Evolutionary conservation across 345 rosid species (phyloP).

Genomic region (Citrus sp.): DNA sequence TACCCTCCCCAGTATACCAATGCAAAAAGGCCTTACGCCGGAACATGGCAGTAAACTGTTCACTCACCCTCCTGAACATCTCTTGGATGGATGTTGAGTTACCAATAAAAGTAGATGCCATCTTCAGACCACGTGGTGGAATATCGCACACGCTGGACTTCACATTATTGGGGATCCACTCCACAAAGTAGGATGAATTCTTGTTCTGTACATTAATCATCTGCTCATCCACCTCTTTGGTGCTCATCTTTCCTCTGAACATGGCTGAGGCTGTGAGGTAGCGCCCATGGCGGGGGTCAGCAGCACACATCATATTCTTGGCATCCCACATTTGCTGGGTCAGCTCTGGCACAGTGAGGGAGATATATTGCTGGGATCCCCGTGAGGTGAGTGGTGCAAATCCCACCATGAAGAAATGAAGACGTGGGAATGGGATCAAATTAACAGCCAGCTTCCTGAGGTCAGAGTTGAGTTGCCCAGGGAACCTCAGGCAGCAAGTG

Average conservation of each 20-base stretch:
- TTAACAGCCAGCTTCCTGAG: conserved; percentile 92
- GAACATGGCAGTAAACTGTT: conserved; percentile 97
- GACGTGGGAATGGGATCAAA: conserved; percentile 95
- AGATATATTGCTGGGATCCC: conserved; percentile 58
- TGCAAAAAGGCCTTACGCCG: conserved; percentile 95
- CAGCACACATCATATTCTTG: conserved; percentile 99
- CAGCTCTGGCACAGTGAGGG: conserved; percentile 61
- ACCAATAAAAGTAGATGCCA: conserved; percentile 63
- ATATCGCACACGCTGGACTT: conserved; percentile 61
- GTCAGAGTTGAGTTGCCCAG: conserved; percentile 96
- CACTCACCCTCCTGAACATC: conserved; percentile 99
- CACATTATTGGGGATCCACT: conserved; percentile 86
- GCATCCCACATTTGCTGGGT: conserved; percentile 94
- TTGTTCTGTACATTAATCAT: conserved; percentile 95
- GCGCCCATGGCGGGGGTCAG: conserved; percentile 96
- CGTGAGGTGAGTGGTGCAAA: conserved; percentile 79
- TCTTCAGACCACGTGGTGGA: conserved; percentile 52
- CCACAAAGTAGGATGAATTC: conserved; percentile 93
- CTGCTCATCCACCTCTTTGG: conserved; percentile 96
- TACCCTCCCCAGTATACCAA: conserved; percentile 98
- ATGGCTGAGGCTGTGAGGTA: conserved; percentile 96
- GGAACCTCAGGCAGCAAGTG: conserved; percentile 95
- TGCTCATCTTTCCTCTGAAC: conserved; percentile 98
- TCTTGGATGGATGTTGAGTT: conserved; percentile 94
- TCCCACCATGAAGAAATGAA: conserved; percentile 98